Percentiles rank a stretch among this genome's conserved stretches.
Evolutionary conservation across 192 early-diverging fungal genomes (phyloP).

Genomic region (Jimgerdemannia flammicorona): DNA sequence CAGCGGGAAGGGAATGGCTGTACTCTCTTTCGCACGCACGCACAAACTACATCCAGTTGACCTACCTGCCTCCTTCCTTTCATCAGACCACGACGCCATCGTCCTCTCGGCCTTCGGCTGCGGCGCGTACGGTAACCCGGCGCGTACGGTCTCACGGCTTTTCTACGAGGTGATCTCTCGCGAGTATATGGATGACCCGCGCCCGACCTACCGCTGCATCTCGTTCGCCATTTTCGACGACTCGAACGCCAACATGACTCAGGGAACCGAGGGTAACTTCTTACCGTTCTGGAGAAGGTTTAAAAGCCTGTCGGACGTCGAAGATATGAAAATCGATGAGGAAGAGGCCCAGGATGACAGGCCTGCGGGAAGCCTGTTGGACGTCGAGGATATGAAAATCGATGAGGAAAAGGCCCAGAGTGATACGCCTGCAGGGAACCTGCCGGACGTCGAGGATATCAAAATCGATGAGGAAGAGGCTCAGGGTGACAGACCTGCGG

Average conservation of each 20-base stretch:
- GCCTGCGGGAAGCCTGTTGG: not conserved
- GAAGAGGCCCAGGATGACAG: not conserved
- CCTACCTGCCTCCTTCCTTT: not conserved
- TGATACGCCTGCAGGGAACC: no score
- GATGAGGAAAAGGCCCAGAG: no score
- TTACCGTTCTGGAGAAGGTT: not conserved
- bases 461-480: no score
- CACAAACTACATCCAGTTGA: not conserved
- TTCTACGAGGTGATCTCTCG: constrained; percentile 38
- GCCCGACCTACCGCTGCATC: not conserved
- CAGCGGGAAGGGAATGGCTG: not conserved
- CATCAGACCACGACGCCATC: constrained; percentile 37
- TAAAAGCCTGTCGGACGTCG: not conserved
- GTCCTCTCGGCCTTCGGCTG: constrained; percentile 42
- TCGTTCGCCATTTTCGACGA: not conserved
- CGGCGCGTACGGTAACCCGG: constrained; percentile 34
- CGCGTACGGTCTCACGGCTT: constrained; percentile 28
- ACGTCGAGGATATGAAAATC: no score
- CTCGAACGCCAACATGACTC: not conserved
- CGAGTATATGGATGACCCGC: constrained; percentile 28
- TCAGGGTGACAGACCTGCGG: no score
- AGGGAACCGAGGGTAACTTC: not conserved
- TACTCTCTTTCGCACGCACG: not conserved
- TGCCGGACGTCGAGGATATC: no score
- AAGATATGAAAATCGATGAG: not conserved